phyloP scores from a whole-genome alignment of 2,329 filamentous ascomycete species.

The Metarhizium album region DNA sequence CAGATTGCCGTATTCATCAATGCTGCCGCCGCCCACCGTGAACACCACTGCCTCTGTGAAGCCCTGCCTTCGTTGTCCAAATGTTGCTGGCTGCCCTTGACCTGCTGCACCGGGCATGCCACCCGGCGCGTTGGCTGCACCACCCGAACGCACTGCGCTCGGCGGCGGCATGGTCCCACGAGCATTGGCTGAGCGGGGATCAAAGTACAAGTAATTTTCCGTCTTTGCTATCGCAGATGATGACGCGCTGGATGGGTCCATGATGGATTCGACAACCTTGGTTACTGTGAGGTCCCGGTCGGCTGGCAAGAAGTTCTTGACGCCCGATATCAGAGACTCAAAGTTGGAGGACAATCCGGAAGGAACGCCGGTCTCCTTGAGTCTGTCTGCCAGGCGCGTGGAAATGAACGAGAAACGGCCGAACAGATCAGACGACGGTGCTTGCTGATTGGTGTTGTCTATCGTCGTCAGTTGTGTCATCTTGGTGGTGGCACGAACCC shows the following conservation, averaged over 20 bases:
- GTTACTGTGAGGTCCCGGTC: conserved; percentile 95
- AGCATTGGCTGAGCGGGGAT: conserved; percentile 86
- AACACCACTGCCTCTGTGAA: conserved; percentile 92
- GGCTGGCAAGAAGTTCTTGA: conserved; percentile 95
- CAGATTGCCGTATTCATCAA: conserved; percentile 97
- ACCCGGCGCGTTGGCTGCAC: conserved; percentile 31
- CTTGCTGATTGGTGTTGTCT: conserved; percentile 52
- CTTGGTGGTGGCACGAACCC: conserved; percentile 85
- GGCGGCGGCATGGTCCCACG: conserved; percentile 83
- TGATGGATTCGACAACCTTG: conserved; percentile 95
- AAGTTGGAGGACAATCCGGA: conserved; percentile 64
- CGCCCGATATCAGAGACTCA: conserved; percentile 85
- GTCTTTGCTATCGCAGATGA: conserved; percentile 92
- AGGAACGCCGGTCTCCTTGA: conserved; percentile 80
- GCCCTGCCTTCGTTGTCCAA: conserved; percentile 81
- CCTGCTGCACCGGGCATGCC: conserved; percentile 38
- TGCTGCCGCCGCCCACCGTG: conserved; percentile 88
- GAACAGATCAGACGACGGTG: conserved; percentile 66
- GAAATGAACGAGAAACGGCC: conserved; percentile 88
- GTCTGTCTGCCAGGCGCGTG: conserved; percentile 81
- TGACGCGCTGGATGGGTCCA: conserved; percentile 86
- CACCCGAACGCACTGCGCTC: conserved; percentile 42
- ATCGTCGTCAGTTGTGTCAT: conserved; percentile 97
- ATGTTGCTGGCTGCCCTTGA: conserved; percentile 65
- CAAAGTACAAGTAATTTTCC: conserved; percentile 94